These are phyloP conservation scores for Ustilago trichophora DNA, from an alignment of 1,284 basidiomycete species.

Conservation along the genomic window DNA sequence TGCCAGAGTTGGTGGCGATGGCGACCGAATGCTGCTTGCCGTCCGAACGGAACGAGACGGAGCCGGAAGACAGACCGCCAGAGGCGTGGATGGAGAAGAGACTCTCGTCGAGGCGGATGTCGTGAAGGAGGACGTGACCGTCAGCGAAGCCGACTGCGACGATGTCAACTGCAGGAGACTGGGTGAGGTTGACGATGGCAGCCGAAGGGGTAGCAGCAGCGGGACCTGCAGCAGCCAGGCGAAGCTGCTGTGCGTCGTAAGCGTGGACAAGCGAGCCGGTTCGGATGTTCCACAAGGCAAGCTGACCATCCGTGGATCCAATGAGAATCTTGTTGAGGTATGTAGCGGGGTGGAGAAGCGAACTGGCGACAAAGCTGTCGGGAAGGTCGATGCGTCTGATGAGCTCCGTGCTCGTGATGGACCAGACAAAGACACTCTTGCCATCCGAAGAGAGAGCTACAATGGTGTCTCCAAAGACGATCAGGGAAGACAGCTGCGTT, in stretches of 20 bases:
- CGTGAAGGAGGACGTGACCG: slow-evolving; percentile 86
- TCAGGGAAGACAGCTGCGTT: slow-evolving; percentile 41
- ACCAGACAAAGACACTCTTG: slow-evolving; percentile 81
- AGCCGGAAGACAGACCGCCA: slow-evolving; percentile 69
- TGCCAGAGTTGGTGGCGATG: slow-evolving; percentile 57
- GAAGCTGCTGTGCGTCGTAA: slow-evolving; percentile 60
- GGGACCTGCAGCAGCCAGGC: slow-evolving; percentile 15
- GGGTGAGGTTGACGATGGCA: slow-evolving; percentile 72
- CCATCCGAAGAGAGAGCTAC: slow-evolving; percentile 76
- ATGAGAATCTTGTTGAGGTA: slow-evolving; percentile 96
- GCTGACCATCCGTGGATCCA: slow-evolving; percentile 79
- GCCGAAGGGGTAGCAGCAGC: slow-evolving; percentile 66
- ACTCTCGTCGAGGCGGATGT: slow-evolving; percentile 84
- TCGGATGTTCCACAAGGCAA: slow-evolving; percentile 94
- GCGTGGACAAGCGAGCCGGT: slow-evolving; percentile 69
- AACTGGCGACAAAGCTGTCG: slow-evolving; percentile 78
- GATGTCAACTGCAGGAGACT: slow-evolving; percentile 95
- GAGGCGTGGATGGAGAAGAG: slow-evolving; percentile 81
- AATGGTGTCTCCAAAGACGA: slow-evolving; percentile 63
- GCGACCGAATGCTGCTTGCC: slow-evolving; percentile 66
- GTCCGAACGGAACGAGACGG: slow-evolving; percentile 88
- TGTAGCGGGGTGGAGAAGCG: slow-evolving; percentile 89
- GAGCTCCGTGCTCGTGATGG: slow-evolving; percentile 63
- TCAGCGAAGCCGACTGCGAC: slow-evolving; percentile 88
- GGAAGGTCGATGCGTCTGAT: slow-evolving; percentile 40